Evolutionary conservation across 176 grass and related monocot genomes (phyloP).

Genomic region (Otatea glauca): DNA sequence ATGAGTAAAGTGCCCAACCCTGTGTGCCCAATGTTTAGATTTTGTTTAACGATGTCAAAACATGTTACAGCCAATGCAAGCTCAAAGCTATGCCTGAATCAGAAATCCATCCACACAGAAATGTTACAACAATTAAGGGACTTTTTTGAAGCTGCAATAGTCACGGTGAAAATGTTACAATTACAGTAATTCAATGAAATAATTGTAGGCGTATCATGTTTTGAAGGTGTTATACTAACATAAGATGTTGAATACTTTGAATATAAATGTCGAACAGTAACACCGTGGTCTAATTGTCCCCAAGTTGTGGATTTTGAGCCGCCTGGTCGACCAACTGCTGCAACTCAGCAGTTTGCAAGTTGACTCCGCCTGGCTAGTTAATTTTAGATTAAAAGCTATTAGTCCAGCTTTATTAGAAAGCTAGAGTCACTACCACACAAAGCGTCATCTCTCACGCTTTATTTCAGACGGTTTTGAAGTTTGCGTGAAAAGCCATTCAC

Average conservation of each 20-base stretch:
- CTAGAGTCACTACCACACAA: no score
- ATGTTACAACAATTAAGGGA: not conserved
- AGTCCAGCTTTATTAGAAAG: no score
- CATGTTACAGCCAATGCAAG: not conserved
- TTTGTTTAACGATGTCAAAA: not conserved
- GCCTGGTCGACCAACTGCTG: not conserved
- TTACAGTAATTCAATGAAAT: not conserved
- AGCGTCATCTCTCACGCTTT: no score
- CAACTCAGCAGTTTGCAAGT: not conserved
- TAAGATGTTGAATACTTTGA: not conserved
- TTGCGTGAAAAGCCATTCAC: no score
- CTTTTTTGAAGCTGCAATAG: not conserved
- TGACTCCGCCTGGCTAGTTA: no score
- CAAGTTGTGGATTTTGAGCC: not conserved
- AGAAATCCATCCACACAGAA: not conserved
- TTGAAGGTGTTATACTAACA: not conserved
- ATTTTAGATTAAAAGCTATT: no score
- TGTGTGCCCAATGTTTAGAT: not conserved
- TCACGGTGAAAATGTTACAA: not conserved
- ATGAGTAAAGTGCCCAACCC: not conserved
- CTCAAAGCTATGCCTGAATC: not conserved
- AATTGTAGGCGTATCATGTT: not conserved
- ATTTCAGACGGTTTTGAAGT: no score
- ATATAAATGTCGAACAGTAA: not conserved
- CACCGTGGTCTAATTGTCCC: not conserved